phyloP scores from a whole-genome alignment of 805 yeast species.

The Ascoidea rubescens region DNA sequence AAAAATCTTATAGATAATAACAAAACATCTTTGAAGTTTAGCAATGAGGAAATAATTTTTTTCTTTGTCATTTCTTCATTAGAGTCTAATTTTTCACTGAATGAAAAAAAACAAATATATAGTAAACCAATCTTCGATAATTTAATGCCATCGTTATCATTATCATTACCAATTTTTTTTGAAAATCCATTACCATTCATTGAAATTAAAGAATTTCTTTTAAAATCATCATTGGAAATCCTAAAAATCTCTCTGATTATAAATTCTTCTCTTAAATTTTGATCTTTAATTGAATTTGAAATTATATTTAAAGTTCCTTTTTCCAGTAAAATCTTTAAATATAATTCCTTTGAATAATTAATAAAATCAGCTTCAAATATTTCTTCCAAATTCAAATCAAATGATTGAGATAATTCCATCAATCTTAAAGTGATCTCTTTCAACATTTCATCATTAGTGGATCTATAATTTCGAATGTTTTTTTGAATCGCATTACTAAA shows the following conservation, averaged over 20 bases:
- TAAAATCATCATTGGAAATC: conserved; percentile 21
- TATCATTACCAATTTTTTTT: background rate
- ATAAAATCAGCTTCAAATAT: conserved; percentile 22
- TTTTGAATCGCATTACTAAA: conserved; percentile 16
- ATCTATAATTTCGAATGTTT: conserved; percentile 14
- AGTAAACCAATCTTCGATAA: conserved; percentile 4
- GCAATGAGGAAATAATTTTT: no score
- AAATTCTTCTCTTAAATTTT: conserved; percentile 15
- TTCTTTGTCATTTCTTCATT: no score
- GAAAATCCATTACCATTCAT: background rate
- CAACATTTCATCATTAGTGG: conserved; percentile 14
- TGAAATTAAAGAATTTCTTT: background rate
- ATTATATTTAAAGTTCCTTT: conserved; percentile 7
- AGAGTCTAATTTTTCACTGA: background rate
- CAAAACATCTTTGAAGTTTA: conserved; percentile 17
- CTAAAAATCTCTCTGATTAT: conserved; percentile 23
- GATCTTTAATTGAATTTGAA: background rate
- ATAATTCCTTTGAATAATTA: conserved; percentile 26
- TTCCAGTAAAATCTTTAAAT: conserved; percentile 20
- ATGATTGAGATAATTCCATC: conserved; percentile 41
- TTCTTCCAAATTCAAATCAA: conserved; percentile 46
- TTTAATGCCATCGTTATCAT: conserved; percentile 1
- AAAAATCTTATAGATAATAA: conserved; percentile 25
- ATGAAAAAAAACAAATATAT: background rate
- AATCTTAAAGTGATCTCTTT: conserved; percentile 24